Evolutionary conservation across 2,329 filamentous ascomycete species (phyloP).

Genomic region (Fusarium sp.): DNA sequence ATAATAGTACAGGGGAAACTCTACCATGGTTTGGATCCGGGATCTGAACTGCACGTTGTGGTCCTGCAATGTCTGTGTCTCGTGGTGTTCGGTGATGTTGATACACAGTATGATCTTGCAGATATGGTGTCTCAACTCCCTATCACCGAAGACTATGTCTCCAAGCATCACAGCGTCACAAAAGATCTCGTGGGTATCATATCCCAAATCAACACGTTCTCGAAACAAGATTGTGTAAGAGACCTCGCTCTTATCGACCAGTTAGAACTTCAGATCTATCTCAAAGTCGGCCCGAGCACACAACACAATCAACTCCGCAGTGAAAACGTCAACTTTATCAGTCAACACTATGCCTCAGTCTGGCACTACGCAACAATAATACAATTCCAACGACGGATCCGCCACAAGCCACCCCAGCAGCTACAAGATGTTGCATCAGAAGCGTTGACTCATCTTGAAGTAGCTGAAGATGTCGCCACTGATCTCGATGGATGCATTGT

Average conservation of each 20-base stretch:
- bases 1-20: accelerated
- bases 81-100: not conserved
- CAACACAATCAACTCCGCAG: not conserved
- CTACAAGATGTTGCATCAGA: not conserved
- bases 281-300: accelerated
- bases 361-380: not conserved
- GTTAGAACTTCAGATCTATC: not conserved
- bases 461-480: not conserved
- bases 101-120: not conserved
- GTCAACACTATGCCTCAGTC: not conserved
- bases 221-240: accelerated
- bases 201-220: not conserved
- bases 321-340: not conserved
- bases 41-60: not conserved
- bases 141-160: not conserved
- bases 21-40: accelerated
- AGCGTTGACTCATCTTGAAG: not conserved
- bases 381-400: not conserved
- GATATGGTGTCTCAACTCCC: not conserved
- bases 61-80: not conserved
- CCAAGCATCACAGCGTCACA: not conserved
- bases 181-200: not conserved
- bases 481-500: not conserved
- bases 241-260: not conserved
- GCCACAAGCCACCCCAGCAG: not conserved